Evolutionary conservation across 2,329 filamentous ascomycete genomes (phyloP), one percentile per base, ranked within the genome.

Genomic region (Cryphonectria radicalis): DNA sequence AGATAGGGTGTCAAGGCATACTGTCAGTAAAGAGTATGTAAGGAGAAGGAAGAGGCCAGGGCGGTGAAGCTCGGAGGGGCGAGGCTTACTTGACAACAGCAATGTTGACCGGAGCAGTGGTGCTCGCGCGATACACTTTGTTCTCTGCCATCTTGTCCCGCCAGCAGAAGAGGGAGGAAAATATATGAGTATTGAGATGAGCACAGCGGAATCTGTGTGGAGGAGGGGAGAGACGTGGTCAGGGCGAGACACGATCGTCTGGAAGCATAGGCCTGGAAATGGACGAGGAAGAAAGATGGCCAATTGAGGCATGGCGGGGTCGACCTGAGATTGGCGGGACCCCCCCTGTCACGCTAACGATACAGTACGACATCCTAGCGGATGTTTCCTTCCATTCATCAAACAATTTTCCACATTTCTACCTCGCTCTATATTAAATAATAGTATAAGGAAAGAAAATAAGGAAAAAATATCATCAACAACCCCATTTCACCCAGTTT

Each of bases 61-160:
- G 53, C 53, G 53, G 55, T 59, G 55, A 59, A 59, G 55, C 55
- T 28, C 71, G 70, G 70, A 74, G 70, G 63, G 22, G 59, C 73
- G 5, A 28, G 32, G 69, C 81, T 68, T 79, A 97, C 92, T 98
- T 98, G 84, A 98, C 96, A 71, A 98, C 95, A 75, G 95, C 95
- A 80, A 98, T 98, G 86, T 98, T 98, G 79, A 98, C 95, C 19
- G 95, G 96, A 57, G 96, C 96, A 74, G 95, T 98, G 72, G 96
- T 98, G 86, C 93, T 98, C 76, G 96, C 93, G 78, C 94, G 92
- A 86, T 97, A 95, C 78, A 98, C 88, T 70, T 85, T 86, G 68
- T 77, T 82, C 76, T 86, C 85, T 43, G 84, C 81, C 85, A 87
- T 87, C 14, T 67, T 69, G 57, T 62, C 35, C 35, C 17, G 57